phyloP scores from a whole-genome alignment of 2,329 filamentous ascomycete species.

The Neofusicoccum laricinum region DNA sequence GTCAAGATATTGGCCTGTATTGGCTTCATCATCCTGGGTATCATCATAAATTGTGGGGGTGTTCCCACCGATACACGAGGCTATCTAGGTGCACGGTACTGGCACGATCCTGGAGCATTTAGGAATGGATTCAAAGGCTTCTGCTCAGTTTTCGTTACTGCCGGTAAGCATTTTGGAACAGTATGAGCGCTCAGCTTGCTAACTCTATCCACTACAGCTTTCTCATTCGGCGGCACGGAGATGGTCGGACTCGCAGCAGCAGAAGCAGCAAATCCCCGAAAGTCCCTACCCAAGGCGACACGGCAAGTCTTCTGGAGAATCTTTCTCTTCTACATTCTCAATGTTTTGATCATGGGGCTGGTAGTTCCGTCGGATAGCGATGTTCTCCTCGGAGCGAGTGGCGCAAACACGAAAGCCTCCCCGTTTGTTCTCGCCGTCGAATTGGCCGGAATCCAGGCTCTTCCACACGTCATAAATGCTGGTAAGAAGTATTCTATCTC shows the following conservation, averaged over 20 bases:
- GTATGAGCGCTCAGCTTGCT: background rate
- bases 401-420: conserved; percentile 45
- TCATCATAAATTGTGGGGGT: conserved; percentile 58
- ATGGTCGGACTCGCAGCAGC: conserved; percentile 60
- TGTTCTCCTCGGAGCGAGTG: conserved; percentile 34
- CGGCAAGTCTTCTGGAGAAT: conserved; percentile 50
- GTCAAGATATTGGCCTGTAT: conserved; percentile 58
- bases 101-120: conserved; percentile 57
- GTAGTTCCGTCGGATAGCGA: conserved; percentile 36
- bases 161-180: conserved; percentile 24
- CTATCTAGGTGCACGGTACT: conserved; percentile 61
- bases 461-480: conserved; percentile 66
- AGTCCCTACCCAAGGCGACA: conserved; percentile 43
- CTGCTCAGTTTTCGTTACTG: conserved; percentile 62
- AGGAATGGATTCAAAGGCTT: conserved; percentile 62
- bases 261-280: conserved; percentile 58
- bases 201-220: conserved; percentile 37
- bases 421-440: conserved; percentile 67
- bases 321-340: conserved; percentile 44
- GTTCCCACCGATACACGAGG: conserved; percentile 54
- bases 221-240: conserved; percentile 62
- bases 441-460: conserved; percentile 57
- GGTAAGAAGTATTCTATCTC: background rate
- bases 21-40: conserved; percentile 64
- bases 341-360: conserved; percentile 43